Conservation (phyloP, 2,329 filamentous ascomycete species). For the Paracorniculantispora psalliotae region DNA sequence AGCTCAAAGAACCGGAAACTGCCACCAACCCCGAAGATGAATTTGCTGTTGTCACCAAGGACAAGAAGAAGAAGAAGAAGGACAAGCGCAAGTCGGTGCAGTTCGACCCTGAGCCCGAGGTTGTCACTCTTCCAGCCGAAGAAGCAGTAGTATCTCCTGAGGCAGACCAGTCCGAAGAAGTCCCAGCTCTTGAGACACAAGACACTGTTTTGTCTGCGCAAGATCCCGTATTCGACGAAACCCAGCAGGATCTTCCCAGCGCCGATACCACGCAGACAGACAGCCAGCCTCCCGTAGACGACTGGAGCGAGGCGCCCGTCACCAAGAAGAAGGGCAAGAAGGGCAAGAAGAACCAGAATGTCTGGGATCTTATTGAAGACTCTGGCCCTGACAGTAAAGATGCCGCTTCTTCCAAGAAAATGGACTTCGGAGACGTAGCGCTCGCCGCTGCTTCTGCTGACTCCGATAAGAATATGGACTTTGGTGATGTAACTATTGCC, state of each 20-base stretch:
- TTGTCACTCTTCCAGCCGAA: not conserved
- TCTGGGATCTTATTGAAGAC: slow-evolving; percentile 14
- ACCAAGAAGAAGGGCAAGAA: slow-evolving; percentile 33
- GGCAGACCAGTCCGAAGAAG: not conserved
- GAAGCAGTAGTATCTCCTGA: not conserved
- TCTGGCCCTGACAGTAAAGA: not conserved
- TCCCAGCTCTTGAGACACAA: slow-evolving; percentile 18
- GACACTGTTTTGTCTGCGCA: slow-evolving; percentile 30
- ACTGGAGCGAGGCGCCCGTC: slow-evolving; percentile 16
- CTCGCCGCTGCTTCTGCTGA: not conserved
- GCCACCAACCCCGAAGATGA: not conserved
- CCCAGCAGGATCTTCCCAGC: slow-evolving; percentile 20
- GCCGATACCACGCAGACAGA: slow-evolving; percentile 22
- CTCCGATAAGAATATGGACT: not conserved
- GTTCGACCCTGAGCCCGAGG: slow-evolving; percentile 15
- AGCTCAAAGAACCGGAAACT: not conserved
- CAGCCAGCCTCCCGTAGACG: slow-evolving; percentile 18
- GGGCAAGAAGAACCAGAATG: slow-evolving; percentile 23
- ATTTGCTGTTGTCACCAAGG: slow-evolving; percentile 5
- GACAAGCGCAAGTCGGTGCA: slow-evolving; percentile 20
- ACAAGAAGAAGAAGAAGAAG: slow-evolving; percentile 17
- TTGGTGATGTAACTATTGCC: not conserved
- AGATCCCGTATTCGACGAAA: slow-evolving; percentile 21
- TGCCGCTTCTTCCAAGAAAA: not conserved
- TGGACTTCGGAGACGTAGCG: not conserved